Base-by-base conservation (phyloP, 1,284 basidiomycete genomes). In the Pseudomicrostroma phylloplanum region DNA sequence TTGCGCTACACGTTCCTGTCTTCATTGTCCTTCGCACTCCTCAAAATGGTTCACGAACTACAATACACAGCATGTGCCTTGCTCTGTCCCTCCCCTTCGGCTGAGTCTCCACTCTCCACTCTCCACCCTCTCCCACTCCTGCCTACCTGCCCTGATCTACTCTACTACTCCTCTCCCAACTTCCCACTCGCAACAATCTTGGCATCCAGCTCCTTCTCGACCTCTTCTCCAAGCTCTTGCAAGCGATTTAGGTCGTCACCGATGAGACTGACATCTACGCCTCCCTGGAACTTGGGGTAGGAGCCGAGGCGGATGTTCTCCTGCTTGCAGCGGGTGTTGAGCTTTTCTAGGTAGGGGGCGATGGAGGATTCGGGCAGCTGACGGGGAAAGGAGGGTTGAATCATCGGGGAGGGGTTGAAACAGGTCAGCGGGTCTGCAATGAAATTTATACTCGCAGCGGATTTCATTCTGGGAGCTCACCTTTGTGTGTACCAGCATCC, bases 301-400 rank as follows among this genome's bases (percentile, higher is more conserved):
- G 88, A 90, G 3, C 91, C 90, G 36, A 94, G 85, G 73, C 89
- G 87, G 62, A 97, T 87, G 13, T 86, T 87, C 63, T 89, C 88
- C 2, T 84, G 81, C 75, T 85, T 87, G 17, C 91, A 85, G 54
- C 89, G 86, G 21, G 85, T 83, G 72, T 91, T 89, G 0, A 97
- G 83, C 15, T 84, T 81, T 0, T 89, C 88, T 39, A 96, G 84
- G 81, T 88, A 94, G 0, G 93, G 92, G 1, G 91, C 89, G 62
- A 96, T 96, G 63, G 86, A 86, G 1, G 89, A 91, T 54, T 54
- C 51, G 51, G 51, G 51, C 51, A 54, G 19, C 51, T 54, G 21
- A 19, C n/a, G 48, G 13, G n/a, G 8, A 26, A 25, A 26, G 51
- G 6, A 25, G 51, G 53, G 60, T 39, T 57, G 19, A 43, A 36